These are phyloP conservation scores for Nothomitra cinnamomea DNA, from an alignment of 2,329 filamentous ascomycete species.

Conservation along the genomic window DNA sequence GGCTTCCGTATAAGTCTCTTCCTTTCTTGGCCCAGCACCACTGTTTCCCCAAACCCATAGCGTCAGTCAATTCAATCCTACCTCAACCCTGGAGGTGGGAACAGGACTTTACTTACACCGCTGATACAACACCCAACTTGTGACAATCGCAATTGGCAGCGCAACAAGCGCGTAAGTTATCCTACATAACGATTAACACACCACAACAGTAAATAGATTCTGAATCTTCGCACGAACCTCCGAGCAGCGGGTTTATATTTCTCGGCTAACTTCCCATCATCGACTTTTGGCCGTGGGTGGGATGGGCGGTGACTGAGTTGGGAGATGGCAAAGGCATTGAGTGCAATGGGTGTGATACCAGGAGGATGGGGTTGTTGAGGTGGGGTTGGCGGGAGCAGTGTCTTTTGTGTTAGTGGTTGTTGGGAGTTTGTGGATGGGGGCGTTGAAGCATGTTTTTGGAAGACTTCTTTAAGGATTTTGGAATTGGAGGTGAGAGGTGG, in stretches of 20 bases:
- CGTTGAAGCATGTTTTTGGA: too few relatives aligned
- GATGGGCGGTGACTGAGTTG: not conserved
- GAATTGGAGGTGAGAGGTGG: too few relatives aligned
- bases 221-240: not conserved
- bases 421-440: too few relatives aligned
- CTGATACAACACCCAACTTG: conserved; percentile 6
- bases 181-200: not conserved
- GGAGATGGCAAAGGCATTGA: not conserved
- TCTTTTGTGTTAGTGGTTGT: too few relatives aligned
- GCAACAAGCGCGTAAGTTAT: conserved; percentile 6
- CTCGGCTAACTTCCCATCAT: not conserved
- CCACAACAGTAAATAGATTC: not conserved
- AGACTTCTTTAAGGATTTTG: too few relatives aligned
- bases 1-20: too few relatives aligned
- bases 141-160: conserved; percentile 7
- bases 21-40: too few relatives aligned
- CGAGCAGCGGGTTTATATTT: not conserved
- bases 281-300: not conserved
- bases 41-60: too few relatives aligned
- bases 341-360: not conserved
- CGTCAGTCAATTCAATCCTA: too few relatives aligned
- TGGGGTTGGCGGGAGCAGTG: too few relatives aligned
- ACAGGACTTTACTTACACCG: conserved; percentile 4
- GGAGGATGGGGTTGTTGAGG: too few relatives aligned
- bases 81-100: not conserved